A percentile compares a stretch with the other conserved stretches of the same genome.
Evolutionary conservation across 768 basidiomycete species (phyloP).

Genomic region (Tulasnella sp.): DNA sequence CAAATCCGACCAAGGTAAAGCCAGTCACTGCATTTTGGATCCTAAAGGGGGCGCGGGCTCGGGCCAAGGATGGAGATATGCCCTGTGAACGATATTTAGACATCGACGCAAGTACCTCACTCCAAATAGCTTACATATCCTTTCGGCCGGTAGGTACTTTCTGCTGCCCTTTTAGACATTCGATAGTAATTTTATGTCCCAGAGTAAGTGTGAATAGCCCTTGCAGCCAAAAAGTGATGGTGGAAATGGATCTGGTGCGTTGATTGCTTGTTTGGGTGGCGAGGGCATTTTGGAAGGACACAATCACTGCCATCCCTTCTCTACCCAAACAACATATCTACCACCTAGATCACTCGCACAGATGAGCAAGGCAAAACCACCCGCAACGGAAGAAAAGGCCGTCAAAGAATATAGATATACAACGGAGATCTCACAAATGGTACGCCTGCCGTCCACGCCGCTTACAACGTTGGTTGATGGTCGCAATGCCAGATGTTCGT

Average conservation of each 20-base stretch:
- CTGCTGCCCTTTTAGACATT: slow-evolving; percentile 29
- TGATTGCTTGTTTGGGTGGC: not conserved
- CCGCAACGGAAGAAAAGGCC: slow-evolving; percentile 13
- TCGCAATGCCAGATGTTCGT: slow-evolving; percentile 73
- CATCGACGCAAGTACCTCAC: slow-evolving; percentile 8
- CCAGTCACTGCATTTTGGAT: slow-evolving; percentile 74
- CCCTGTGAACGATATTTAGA: slow-evolving; percentile 35
- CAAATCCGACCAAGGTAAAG: slow-evolving; percentile 56
- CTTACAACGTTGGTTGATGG: not conserved
- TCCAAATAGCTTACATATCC: slow-evolving; percentile 33
- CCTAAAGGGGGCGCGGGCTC: slow-evolving; percentile 79
- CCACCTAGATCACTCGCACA: not conserved
- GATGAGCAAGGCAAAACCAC: slow-evolving; percentile 21
- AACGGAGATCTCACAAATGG: slow-evolving; percentile 93
- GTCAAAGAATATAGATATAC: slow-evolving; percentile 62
- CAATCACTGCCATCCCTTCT: not conserved
- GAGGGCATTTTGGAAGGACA: not conserved
- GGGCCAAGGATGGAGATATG: slow-evolving; percentile 79
- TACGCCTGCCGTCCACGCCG: slow-evolving; percentile 25
- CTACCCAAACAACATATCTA: not conserved
- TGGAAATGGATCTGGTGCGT: too few species aligned
- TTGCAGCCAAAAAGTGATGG: too few species aligned
- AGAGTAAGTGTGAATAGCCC: too few species aligned
- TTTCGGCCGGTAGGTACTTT: slow-evolving; percentile 41
- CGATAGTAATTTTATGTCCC: not conserved